Evolutionary conservation across 257 asterid genomes (phyloP).

Genomic region (Scutellaria barbata): DNA sequence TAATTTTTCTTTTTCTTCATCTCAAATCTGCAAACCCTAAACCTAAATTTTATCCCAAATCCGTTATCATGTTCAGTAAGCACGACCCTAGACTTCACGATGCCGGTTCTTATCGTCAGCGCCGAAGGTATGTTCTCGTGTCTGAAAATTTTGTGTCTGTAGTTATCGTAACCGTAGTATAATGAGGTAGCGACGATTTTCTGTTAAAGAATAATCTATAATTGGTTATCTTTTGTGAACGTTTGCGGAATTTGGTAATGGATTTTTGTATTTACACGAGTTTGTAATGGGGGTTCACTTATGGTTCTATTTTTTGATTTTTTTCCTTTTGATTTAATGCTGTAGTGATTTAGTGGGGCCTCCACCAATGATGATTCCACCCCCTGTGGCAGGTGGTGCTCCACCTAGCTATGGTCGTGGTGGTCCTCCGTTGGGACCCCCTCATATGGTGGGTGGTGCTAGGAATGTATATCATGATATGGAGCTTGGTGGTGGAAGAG

Average conservation of each 20-base stretch:
- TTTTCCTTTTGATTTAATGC: constrained; percentile 12
- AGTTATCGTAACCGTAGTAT: constrained; percentile 5
- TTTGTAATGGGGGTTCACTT: background rate
- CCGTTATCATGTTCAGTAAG: constrained; percentile 51
- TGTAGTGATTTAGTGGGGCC: constrained; percentile 74
- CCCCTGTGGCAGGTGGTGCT: constrained; percentile 57
- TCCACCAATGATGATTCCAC: constrained; percentile 53
- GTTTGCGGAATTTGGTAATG: background rate
- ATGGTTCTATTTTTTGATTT: constrained; percentile 27
- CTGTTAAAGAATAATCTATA: background rate
- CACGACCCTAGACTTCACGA: constrained; percentile 75
- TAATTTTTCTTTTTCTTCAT: constrained; percentile 22
- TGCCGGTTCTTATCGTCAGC: constrained; percentile 75
- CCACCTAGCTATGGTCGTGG: constrained; percentile 61
- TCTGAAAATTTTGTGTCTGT: background rate
- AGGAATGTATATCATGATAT: constrained; percentile 45
- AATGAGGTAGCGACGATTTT: background rate
- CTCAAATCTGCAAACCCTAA: constrained; percentile 40
- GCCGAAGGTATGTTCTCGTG: constrained; percentile 64
- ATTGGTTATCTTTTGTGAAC: background rate
- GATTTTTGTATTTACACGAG: background rate
- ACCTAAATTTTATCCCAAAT: constrained; percentile 28
- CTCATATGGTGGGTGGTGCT: constrained; percentile 42
- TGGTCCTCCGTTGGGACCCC: constrained; percentile 53
- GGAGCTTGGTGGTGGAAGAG: constrained; percentile 55